These are phyloP conservation scores for Phytophthora cactorum DNA, from an alignment of 352 stramenopile species.

Conservation along the genomic window DNA sequence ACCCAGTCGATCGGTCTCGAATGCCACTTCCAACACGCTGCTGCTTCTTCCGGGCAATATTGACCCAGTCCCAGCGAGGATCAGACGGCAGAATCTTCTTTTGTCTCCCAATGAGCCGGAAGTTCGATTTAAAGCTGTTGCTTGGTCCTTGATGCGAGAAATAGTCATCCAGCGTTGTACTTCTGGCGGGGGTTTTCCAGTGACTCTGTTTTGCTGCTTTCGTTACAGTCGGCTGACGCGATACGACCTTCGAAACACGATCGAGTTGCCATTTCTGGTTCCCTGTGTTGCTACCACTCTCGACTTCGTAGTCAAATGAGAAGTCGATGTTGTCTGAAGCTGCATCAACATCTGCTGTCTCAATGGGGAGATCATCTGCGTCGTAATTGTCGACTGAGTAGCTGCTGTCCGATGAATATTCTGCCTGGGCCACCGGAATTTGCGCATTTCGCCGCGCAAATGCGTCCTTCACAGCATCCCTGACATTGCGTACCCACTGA, in stretches of 20 bases:
- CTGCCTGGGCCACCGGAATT: slow-evolving; percentile 16
- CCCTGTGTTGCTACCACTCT: neutral
- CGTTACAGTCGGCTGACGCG: neutral
- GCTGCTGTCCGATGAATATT: slow-evolving; percentile 33
- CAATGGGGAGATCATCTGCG: neutral
- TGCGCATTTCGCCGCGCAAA: slow-evolving; percentile 38
- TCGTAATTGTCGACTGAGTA: slow-evolving; percentile 19
- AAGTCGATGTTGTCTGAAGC: slow-evolving; percentile 18
- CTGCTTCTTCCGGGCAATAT: slow-evolving; percentile 45
- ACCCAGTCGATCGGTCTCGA: neutral
- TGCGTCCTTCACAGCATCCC: slow-evolving; percentile 33
- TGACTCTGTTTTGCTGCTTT: slow-evolving; percentile 2
- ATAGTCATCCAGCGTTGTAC: slow-evolving; percentile 50
- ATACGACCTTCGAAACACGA: neutral
- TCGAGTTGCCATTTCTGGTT: slow-evolving; percentile 8
- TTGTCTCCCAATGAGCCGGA: slow-evolving; percentile 45
- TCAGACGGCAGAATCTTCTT: slow-evolving; percentile 41
- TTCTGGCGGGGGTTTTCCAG: slow-evolving; percentile 16
- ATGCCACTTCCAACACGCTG: slow-evolving; percentile 16
- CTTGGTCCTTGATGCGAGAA: slow-evolving; percentile 19
- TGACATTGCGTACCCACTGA: slow-evolving; percentile 59
- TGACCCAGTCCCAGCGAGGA: slow-evolving; percentile 55
- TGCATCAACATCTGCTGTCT: neutral
- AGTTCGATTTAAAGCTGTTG: slow-evolving; percentile 36
- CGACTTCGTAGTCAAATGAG: slow-evolving; percentile 26